A percentile compares a stretch with the other conserved stretches of the same genome.
Conservation (phyloP, 257 asterid genomes). For the Handroanthus guayacan region DNA sequence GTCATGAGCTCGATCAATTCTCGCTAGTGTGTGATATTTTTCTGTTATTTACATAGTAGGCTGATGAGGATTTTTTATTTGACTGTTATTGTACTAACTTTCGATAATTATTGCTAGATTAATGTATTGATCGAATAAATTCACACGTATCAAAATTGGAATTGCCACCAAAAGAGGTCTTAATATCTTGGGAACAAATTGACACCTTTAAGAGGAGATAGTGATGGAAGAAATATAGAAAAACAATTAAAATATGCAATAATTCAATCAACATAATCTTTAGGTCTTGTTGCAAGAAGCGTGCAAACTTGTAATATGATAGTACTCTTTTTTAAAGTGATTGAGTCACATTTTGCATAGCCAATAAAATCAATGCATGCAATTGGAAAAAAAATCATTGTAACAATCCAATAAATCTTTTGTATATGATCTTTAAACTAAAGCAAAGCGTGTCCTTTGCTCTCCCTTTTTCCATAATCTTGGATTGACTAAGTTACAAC, state of each 20-base stretch:
- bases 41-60: too few relatives aligned
- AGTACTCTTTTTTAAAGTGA: slow-evolving; percentile 11
- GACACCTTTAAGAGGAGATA: neutral
- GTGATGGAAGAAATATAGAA: neutral
- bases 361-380: slow-evolving; percentile 31
- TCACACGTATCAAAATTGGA: too few relatives aligned
- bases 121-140: too few relatives aligned
- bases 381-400: neutral
- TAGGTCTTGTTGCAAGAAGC: slow-evolving; percentile 2
- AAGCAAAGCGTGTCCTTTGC: slow-evolving; percentile 40
- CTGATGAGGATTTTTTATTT: too few relatives aligned
- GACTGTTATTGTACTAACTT: too few relatives aligned
- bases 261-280: neutral
- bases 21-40: too few relatives aligned
- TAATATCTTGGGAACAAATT: neutral
- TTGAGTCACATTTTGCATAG: slow-evolving; percentile 17
- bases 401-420: slow-evolving; percentile 26
- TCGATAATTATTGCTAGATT: too few relatives aligned
- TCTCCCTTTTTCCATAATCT: slow-evolving; percentile 34
- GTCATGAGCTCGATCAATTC: too few relatives aligned
- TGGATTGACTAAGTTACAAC: slow-evolving; percentile 42
- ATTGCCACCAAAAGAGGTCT: neutral
- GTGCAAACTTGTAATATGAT: neutral
- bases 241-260: neutral
- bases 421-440: slow-evolving; percentile 34